These are phyloP conservation scores for Aspergillus olivimuriae DNA, from an alignment of 495 filamentous ascomycete species.

Conservation along the genomic window DNA sequence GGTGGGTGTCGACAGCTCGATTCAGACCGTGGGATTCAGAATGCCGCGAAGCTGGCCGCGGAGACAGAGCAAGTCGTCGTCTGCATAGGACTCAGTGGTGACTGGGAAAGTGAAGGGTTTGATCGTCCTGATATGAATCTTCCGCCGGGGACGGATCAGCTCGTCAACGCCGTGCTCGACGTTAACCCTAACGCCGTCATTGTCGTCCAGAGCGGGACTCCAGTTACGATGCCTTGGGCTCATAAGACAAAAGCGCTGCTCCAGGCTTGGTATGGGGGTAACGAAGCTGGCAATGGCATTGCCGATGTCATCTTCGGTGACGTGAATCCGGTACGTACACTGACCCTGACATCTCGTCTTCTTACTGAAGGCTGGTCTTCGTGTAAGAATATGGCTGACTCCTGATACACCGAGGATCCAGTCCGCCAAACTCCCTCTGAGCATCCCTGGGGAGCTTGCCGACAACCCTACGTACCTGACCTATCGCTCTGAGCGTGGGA, in stretches of 20 bases:
- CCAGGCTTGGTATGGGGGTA: constrained; percentile 61
- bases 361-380: too few relatives aligned
- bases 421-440: constrained; percentile 49
- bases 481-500: constrained; percentile 63
- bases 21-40: constrained; percentile 50
- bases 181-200: constrained; percentile 67
- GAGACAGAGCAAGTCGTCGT: constrained; percentile 64
- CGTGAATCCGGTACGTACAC: constrained; percentile 36
- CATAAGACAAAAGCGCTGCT: constrained; percentile 57
- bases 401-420: too few relatives aligned
- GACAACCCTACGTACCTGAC: constrained; percentile 68
- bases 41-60: constrained; percentile 54
- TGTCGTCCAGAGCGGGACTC: constrained; percentile 74
- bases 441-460: constrained; percentile 54
- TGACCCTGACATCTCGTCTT: too few relatives aligned
- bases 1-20: constrained; percentile 61
- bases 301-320: constrained; percentile 44
- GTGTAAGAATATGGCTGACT: too few relatives aligned
- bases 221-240: constrained; percentile 75
- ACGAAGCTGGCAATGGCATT: constrained; percentile 53
- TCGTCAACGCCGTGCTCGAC: constrained; percentile 57
- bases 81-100: constrained; percentile 66
- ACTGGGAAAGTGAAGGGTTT: constrained; percentile 83
- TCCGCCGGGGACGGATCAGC: constrained; percentile 61
- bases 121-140: constrained; percentile 71